phyloP scores from a whole-genome alignment of 495 filamentous ascomycete species.

The Astrocystis sublimbata region DNA sequence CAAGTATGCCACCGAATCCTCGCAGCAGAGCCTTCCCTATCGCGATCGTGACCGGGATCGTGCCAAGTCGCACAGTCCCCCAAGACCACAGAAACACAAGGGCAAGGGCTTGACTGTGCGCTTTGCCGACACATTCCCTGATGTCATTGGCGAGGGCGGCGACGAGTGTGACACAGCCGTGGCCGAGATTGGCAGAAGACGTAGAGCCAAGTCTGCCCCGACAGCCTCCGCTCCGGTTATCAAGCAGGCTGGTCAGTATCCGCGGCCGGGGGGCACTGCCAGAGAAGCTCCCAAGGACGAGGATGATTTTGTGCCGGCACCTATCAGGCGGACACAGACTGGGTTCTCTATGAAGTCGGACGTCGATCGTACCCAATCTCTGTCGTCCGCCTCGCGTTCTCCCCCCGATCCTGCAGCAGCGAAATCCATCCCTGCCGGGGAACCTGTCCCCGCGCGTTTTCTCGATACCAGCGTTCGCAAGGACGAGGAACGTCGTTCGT shows the following conservation, averaged over 20 bases:
- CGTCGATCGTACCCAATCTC: constrained; percentile 22
- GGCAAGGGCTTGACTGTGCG: constrained; percentile 70
- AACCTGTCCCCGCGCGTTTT: constrained; percentile 30
- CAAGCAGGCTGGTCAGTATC: constrained; percentile 26
- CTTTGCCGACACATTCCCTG: constrained; percentile 66
- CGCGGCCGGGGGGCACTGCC: constrained; percentile 22
- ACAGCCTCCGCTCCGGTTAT: constrained; percentile 27
- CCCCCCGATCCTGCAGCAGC: constrained; percentile 25
- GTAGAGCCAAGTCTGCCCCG: constrained; percentile 43
- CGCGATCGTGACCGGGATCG: too few species aligned
- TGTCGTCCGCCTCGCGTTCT: constrained; percentile 23
- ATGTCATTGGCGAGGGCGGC: constrained; percentile 83
- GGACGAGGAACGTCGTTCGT: constrained; percentile 50
- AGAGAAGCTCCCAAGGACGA: constrained; percentile 25
- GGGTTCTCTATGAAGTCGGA: constrained; percentile 40
- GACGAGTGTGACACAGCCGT: constrained; percentile 74
- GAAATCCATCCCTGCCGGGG: constrained; percentile 29
- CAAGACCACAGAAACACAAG: constrained; percentile 46
- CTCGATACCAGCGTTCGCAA: constrained; percentile 32
- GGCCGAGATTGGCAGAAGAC: constrained; percentile 63
- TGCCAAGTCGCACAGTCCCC: constrained; percentile 36
- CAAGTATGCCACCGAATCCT: constrained; percentile 33
- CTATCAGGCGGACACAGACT: constrained; percentile 51
- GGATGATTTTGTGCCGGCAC: constrained; percentile 37
- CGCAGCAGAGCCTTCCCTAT: constrained; percentile 34